Base-by-base conservation (phyloP, 2,329 filamentous ascomycete genomes). In the Dothistroma septosporum region DNA sequence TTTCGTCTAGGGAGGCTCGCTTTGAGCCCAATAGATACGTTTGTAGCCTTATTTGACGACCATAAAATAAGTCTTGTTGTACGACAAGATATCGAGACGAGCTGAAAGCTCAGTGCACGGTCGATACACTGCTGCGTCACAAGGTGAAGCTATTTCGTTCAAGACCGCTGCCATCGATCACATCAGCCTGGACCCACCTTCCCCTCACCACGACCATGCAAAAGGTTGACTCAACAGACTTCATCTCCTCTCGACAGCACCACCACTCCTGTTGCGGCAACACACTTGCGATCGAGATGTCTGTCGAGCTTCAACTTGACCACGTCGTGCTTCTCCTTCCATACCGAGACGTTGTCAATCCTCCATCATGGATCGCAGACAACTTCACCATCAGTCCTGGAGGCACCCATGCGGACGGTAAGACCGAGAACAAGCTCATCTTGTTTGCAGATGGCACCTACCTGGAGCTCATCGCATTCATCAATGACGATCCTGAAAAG, bases 261-360 rank as follows among this genome's bases (percentile, higher is more conserved):
- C 14, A 10, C 33, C 11, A 14, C 10, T 24, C 12, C 21, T 19
- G 16, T 44, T 5, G 53, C 41, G 3, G n/a, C 19, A 14, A 9
- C 10, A 19, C 31, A 41, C 28, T 32, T 22, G 44, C 24, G 48
- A 21, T 31, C 24, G 61, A 62, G 58, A 31, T 61, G 6, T 60
- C 55, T 7, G 56, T 56, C 48, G 28, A 61, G 21, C 55, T 63
- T 19, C 70, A 74, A 44, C 74, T 89, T 14, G 87, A 89, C 72
- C 87, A 89, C 69, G 80, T 89, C 58, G 83, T 89, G 63, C 77
- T 89, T 57, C 79, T 89, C 2, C 74, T 89, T 3, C 82, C 86
- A 0, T 77, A 82, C 62, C 62, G 73, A 2, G 77, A 79, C 22
- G 75, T 86, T 4, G 65, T 72, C 2, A 67, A 75, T 19, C 76